These are phyloP conservation scores for Canavalia gladiata DNA, from an alignment of 306 rosid genomes.

Conservation along the genomic window DNA sequence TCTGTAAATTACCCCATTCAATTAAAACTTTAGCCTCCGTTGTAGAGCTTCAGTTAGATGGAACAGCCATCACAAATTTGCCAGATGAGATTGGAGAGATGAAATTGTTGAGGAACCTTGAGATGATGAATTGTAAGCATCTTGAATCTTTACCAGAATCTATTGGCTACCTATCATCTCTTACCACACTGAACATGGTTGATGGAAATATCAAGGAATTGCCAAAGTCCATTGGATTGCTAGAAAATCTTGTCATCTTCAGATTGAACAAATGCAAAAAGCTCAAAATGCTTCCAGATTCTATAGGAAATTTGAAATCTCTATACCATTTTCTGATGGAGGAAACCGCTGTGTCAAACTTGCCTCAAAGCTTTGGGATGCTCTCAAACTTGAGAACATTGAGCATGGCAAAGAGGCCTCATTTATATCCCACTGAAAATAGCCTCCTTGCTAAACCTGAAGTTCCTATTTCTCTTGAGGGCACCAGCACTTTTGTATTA, in stretches of 20 bases:
- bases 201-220: slow-evolving; percentile 57
- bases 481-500: slow-evolving; percentile 29
- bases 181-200: slow-evolving; percentile 52
- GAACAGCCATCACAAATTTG: slow-evolving; percentile 58
- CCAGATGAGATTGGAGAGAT: slow-evolving; percentile 67
- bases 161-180: slow-evolving; percentile 56
- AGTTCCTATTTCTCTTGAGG: too few relatives aligned
- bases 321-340: slow-evolving; percentile 58
- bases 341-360: slow-evolving; percentile 57
- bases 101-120: slow-evolving; percentile 63
- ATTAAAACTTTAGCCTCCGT: slow-evolving; percentile 53
- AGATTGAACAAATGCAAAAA: slow-evolving; percentile 52
- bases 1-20: slow-evolving; percentile 56
- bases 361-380: slow-evolving; percentile 73
- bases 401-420: slow-evolving; percentile 55
- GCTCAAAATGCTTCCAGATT: slow-evolving; percentile 65
- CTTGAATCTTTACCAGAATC: slow-evolving; percentile 69
- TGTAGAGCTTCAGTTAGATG: slow-evolving; percentile 58
- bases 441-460: slow-evolving; percentile 13
- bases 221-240: slow-evolving; percentile 60
- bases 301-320: slow-evolving; percentile 65
- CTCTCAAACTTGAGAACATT: slow-evolving; percentile 64
- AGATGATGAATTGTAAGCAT: slow-evolving; percentile 57
- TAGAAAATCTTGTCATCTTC: slow-evolving; percentile 64
- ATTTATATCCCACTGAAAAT: neutral